Conservation (phyloP, 1,284 basidiomycete species). For the Tilletia indica region DNA sequence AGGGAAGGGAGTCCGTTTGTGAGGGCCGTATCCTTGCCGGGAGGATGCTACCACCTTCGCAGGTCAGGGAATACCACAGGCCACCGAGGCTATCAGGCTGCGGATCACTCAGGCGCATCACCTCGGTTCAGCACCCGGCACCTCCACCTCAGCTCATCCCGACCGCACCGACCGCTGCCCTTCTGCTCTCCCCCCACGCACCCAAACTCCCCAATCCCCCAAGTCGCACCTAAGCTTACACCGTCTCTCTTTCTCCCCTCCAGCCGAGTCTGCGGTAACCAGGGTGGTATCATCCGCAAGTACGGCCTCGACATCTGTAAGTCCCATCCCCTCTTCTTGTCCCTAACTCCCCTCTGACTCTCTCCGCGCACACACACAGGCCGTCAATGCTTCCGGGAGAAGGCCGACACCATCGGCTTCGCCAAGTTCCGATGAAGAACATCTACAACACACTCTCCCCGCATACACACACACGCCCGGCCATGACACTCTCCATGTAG, state of each 20-base stretch:
- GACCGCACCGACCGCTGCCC: no score
- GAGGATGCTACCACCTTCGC: no score
- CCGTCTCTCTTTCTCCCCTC: conserved; percentile 3
- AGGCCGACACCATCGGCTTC: conserved; percentile 54
- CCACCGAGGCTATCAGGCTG: no score
- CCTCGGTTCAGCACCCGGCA: no score
- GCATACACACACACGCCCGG: neutral
- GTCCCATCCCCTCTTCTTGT: neutral
- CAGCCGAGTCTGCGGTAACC: conserved; percentile 55
- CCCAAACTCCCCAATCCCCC: no score
- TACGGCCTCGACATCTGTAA: conserved; percentile 54
- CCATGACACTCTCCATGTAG: neutral
- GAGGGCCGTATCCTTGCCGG: no score
- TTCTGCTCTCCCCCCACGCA: no score
- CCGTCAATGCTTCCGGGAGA: conserved; percentile 57
- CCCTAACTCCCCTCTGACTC: neutral
- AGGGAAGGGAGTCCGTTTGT: no score
- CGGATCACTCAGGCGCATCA: no score
- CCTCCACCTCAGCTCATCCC: no score
- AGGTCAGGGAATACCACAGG: no score
- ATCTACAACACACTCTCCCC: neutral
- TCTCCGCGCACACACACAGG: neutral
- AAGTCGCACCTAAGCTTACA: no score
- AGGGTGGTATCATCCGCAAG: conserved; percentile 55
- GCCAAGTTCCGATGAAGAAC: conserved; percentile 36